A percentile compares a stretch with the other conserved stretches of the same genome.
Conservation (phyloP, 169 alveolate species). For the Amoebophrya sp. region DNA sequence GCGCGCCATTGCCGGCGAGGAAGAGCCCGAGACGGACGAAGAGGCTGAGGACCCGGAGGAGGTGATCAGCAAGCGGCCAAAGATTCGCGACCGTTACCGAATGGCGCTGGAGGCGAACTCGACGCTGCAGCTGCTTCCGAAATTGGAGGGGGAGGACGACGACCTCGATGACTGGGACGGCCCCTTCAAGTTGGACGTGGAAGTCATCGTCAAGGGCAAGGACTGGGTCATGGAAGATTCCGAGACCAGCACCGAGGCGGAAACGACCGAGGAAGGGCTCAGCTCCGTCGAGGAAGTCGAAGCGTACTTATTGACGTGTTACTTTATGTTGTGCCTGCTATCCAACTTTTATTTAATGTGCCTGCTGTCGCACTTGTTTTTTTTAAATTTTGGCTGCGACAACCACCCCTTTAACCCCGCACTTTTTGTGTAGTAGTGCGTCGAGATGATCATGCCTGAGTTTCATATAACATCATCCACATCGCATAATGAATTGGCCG, state of each 20-base stretch:
- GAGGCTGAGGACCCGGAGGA: background rate
- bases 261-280: no score
- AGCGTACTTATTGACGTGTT: no score
- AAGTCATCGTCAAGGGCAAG: background rate
- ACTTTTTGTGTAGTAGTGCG: no score
- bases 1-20: background rate
- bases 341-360: no score
- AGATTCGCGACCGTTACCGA: background rate
- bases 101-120: background rate
- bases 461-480: no score
- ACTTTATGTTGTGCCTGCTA: no score
- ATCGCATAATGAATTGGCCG: no score
- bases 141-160: background rate
- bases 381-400: no score
- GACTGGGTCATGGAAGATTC: background rate
- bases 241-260: background rate
- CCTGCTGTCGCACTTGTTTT: no score
- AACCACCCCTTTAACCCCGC: no score
- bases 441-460: no score
- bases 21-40: background rate
- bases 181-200: background rate
- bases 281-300: no score
- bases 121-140: conserved; percentile 3
- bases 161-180: background rate
- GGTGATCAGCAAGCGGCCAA: background rate